Percentiles rank a stretch among this genome's conserved stretches.
Conservation (phyloP, 306 rosid species). For the Lagenaria siceraria region DNA sequence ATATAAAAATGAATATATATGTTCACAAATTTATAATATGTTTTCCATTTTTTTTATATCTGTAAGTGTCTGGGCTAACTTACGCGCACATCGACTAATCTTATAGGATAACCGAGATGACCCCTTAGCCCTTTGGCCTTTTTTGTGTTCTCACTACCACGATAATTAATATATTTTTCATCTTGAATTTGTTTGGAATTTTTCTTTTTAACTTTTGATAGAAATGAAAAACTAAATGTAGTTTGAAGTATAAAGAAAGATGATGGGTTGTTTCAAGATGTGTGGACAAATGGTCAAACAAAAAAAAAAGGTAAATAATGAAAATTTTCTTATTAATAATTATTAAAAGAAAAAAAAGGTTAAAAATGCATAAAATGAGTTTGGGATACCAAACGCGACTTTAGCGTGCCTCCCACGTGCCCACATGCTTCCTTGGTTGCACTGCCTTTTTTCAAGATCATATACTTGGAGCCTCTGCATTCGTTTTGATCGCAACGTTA, state of each 20-base stretch:
- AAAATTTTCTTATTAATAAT: not conserved
- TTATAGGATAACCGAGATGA: too few species aligned
- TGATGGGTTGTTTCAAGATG: not conserved
- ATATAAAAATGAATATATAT: not conserved
- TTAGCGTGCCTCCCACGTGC: constrained; percentile 8
- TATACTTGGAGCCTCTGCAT: not conserved
- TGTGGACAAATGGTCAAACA: not conserved
- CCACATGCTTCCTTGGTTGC: not conserved
- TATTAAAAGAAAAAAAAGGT: too few species aligned
- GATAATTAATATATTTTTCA: too few species aligned
- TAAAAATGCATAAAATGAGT: not conserved
- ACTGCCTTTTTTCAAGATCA: not conserved
- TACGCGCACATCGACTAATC: too few species aligned
- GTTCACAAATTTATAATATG: not conserved
- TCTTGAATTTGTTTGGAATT: not conserved
- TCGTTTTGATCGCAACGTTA: too few species aligned
- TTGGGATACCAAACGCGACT: not conserved
- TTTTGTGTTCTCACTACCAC: too few species aligned
- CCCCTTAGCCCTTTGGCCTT: too few species aligned
- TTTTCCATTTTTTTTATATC: too few species aligned
- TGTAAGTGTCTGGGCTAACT: too few species aligned
- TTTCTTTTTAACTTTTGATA: not conserved
- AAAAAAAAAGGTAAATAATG: not conserved
- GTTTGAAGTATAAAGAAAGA: not conserved
- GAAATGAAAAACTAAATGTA: not conserved